phyloP scores from a whole-genome alignment of 2,329 filamentous ascomycete genomes.

The Penicillium decumbens region DNA sequence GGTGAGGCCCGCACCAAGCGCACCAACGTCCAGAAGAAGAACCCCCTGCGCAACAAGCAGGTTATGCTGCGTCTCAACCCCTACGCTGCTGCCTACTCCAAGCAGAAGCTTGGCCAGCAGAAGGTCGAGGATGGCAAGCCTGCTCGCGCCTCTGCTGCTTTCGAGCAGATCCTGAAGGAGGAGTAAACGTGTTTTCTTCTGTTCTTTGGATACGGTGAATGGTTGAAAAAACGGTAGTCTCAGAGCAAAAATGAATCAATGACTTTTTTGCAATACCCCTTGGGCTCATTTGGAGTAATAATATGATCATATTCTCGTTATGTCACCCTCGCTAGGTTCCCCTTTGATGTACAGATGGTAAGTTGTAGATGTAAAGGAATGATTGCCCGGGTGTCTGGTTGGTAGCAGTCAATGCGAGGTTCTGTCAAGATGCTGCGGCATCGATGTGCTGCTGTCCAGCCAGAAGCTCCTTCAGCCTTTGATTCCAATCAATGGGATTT shows the following conservation, averaged over 20 bases:
- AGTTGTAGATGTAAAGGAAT: conserved; percentile 1
- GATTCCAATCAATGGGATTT: too few species aligned
- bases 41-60: conserved; percentile 98
- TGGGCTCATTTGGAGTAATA: conserved; percentile 25
- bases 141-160: conserved; percentile 49
- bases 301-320: conserved; percentile 24
- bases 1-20: conserved; percentile 88
- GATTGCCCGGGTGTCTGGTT: too few species aligned
- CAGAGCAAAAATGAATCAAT: conserved; percentile 30
- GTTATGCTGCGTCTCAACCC: conserved; percentile 98
- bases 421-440: neutral
- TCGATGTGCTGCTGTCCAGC: neutral
- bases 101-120: conserved; percentile 75
- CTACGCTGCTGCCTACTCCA: conserved; percentile 84
- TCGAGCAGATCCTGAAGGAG: conserved; percentile 51
- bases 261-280: conserved; percentile 28
- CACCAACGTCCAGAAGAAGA: conserved; percentile 95
- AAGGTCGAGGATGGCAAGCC: conserved; percentile 62
- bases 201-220: conserved; percentile 22
- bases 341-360: conserved; percentile 3
- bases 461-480: too few species aligned
- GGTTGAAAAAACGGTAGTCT: conserved; percentile 24
- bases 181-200: conserved; percentile 40
- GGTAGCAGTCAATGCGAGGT: neutral
- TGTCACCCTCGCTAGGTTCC: neutral